Base-by-base conservation (phyloP, 2,329 filamentous ascomycete species). In the Ilyonectria mors-panacis region DNA sequence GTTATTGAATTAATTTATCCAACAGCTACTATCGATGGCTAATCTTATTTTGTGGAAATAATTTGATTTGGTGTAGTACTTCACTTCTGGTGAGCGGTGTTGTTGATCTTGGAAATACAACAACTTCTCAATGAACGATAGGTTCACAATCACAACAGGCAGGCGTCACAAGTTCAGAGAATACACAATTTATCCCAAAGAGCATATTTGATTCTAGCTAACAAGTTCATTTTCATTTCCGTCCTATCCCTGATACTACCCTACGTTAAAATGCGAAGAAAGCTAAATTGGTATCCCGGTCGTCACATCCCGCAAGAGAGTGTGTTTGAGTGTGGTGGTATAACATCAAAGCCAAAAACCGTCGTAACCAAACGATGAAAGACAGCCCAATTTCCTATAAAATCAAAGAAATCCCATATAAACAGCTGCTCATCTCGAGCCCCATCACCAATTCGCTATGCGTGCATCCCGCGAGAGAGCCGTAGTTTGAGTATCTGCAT, bases 391-490 rank as follows among this genome's bases (percentile, higher is more conserved):
- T 42, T 50, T 19, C 35, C 17, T 21, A 59, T 63, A 70, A 67
- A 56, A 48, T 55, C 62, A 62, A 59, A 42, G 44, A 59, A 59
- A 53, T 62, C 51, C 63, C 63, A 67, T 73, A 67, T 58, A 70
- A 71, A 63, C 60, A 67, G 61, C 73, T 53, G 73, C 73, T 75
- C 73, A 64, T 74, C 69, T 74, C 63, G 73, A 75, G 73, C 71
- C 68, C n/a, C 39, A n/a, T 42, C 66, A 73, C 70, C 67, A 71
- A 72, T 74, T 70, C 71, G 72, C 70, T 75, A 72, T 75, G 65
- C 66, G 61, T 69, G 73, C 73, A 75, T 75, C 73, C 68, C 73
- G 73, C 70, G 73, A 74, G 73, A 75, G 73, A 75, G 73, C 71
- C 66, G 66, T 70, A 63, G 70, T 66, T 42, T 67, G 59, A 70